Percentiles rank a stretch among this genome's conserved stretches.
Evolutionary conservation across 371 early-diverging fungal species (phyloP).

Genomic region (Mucor mucedo): DNA sequence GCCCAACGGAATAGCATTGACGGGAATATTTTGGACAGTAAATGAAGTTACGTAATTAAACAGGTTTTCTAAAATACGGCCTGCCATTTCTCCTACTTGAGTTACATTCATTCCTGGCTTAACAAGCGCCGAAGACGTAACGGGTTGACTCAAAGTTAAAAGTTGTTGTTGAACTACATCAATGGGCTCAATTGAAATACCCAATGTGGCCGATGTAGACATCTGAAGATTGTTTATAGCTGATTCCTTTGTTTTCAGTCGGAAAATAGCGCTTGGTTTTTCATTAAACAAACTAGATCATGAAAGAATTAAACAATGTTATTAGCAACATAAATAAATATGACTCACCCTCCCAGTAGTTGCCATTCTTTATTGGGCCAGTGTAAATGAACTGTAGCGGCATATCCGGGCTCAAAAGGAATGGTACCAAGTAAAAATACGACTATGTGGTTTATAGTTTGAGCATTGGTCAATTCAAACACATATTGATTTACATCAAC

Average conservation of each 20-base stretch:
- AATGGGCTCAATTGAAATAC: constrained; percentile 90
- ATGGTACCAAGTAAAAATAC: constrained; percentile 87
- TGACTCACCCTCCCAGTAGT: constrained; percentile 74
- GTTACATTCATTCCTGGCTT: constrained; percentile 36
- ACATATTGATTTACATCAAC: constrained; percentile 82
- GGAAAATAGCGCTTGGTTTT: constrained; percentile 79
- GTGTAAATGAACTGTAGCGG: constrained; percentile 87
- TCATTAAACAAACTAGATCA: constrained; percentile 72
- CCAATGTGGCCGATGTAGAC: constrained; percentile 74
- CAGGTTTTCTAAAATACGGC: constrained; percentile 66
- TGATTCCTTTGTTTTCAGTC: constrained; percentile 39
- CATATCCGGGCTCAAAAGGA: constrained; percentile 85
- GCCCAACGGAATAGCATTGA: constrained; percentile 57
- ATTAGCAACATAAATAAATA: neutral
- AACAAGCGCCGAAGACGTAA: constrained; percentile 22
- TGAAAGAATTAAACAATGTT: neutral
- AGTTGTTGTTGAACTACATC: constrained; percentile 67
- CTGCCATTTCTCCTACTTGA: constrained; percentile 45
- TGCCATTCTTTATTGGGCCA: constrained; percentile 91
- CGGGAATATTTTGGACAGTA: constrained; percentile 65
- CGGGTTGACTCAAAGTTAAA: constrained; percentile 23
- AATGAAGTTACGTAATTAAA: constrained; percentile 85
- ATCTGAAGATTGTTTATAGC: constrained; percentile 20
- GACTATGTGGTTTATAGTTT: constrained; percentile 88
- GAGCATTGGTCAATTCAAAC: constrained; percentile 82